Percentiles rank a stretch among this genome's conserved stretches.
phyloP scores from a whole-genome alignment of 257 asterid species.

The Fraxinus anomala region DNA sequence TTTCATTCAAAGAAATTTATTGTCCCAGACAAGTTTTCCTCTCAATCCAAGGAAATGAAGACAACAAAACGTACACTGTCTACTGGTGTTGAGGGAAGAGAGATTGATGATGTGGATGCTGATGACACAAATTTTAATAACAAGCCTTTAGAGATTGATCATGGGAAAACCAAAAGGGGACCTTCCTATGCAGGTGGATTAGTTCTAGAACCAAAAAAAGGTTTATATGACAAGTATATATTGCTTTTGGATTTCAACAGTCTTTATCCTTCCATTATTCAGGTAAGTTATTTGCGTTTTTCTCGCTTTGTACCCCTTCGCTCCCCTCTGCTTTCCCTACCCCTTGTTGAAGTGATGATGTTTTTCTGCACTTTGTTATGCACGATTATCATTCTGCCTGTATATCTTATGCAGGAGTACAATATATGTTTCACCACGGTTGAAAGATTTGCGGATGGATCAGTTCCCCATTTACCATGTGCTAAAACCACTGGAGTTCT shows the following conservation, averaged over 20 bases:
- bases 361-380: neutral
- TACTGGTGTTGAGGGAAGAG: constrained; percentile 54
- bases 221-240: constrained; percentile 88
- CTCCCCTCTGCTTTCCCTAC: constrained; percentile 15
- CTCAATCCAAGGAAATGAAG: constrained; percentile 59
- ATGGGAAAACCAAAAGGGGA: constrained; percentile 71
- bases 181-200: constrained; percentile 94
- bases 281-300: constrained; percentile 50
- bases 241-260: constrained; percentile 98
- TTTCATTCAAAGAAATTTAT: constrained; percentile 92
- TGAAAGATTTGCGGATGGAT: constrained; percentile 69
- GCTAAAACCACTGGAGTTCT: constrained; percentile 71
- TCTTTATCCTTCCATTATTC: constrained; percentile 98
- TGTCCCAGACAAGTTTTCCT: constrained; percentile 80
- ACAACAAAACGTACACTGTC: constrained; percentile 62
- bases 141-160: constrained; percentile 49
- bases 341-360: constrained; percentile 11
- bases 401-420: constrained; percentile 67
- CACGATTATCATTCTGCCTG: neutral
- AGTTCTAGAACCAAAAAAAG: constrained; percentile 96
- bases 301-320: constrained; percentile 20
- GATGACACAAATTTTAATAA: constrained; percentile 53
- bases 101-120: constrained; percentile 38
- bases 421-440: constrained; percentile 98
- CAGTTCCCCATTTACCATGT: constrained; percentile 70